Evolutionary conservation across 2,329 filamentous ascomycete species (phyloP).

Genomic region (Colletotrichum simmondsii): DNA sequence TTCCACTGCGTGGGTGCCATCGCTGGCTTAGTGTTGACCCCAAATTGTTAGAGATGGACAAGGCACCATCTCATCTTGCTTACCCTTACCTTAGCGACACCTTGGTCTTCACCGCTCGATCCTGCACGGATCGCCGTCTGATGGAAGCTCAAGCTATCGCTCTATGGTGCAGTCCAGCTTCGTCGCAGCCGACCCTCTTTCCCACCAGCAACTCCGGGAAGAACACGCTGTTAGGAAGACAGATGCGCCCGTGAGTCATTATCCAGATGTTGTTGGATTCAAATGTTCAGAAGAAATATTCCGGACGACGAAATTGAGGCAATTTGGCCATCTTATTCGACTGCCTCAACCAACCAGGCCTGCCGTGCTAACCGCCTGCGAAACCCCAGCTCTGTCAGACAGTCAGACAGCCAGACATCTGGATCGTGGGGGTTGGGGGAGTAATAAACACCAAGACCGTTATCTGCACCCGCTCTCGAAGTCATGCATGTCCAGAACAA

Average conservation of each 20-base stretch:
- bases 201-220: background rate
- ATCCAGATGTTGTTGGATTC: background rate
- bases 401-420: background rate
- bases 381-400: background rate
- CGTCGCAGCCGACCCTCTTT: background rate
- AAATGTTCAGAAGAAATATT: background rate
- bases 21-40: background rate
- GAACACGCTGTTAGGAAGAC: background rate
- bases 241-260: background rate
- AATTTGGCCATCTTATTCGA: background rate
- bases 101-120: slow-evolving; percentile 16
- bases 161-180: background rate
- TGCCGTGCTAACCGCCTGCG: slow-evolving; percentile 16
- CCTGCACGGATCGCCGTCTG: slow-evolving; percentile 2
- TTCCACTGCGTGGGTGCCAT: background rate
- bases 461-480: background rate
- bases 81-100: background rate
- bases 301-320: background rate
- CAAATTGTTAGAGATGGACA: background rate
- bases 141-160: background rate
- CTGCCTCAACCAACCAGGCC: background rate
- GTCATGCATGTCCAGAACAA: background rate
- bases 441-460: slow-evolving; percentile 7
- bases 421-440: slow-evolving; percentile 4
- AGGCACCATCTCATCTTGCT: background rate